These are phyloP conservation scores for Ganoderma leucocontextum DNA, from an alignment of 1,284 basidiomycete genomes.

Conservation along the genomic window DNA sequence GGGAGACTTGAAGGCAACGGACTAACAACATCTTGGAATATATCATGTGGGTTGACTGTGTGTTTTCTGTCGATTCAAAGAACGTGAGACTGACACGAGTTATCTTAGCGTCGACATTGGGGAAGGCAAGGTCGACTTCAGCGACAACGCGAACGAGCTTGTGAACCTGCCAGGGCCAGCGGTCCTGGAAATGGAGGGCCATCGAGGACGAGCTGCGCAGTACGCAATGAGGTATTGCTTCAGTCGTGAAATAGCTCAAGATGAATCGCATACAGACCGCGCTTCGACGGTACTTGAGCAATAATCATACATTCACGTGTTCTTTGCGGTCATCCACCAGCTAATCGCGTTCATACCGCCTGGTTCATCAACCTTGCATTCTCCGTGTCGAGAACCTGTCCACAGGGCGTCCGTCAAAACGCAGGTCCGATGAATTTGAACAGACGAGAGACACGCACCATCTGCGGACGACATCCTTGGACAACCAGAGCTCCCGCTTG, in stretches of 20 bases:
- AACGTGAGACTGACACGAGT: neutral
- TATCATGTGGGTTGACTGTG: conserved; percentile 24
- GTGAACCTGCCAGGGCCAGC: conserved; percentile 35
- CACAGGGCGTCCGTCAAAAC: neutral
- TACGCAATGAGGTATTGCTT: neutral
- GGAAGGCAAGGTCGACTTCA: conserved; percentile 19
- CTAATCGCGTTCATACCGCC: neutral
- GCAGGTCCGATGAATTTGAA: neutral
- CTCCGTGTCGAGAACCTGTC: neutral
- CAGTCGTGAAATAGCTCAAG: too few relatives aligned
- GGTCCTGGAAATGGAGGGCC: conserved; percentile 40
- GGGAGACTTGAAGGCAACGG: conserved; percentile 25
- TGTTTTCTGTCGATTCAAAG: neutral
- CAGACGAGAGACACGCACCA: neutral
- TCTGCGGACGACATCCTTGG: neutral
- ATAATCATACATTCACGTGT: neutral
- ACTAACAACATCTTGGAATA: conserved; percentile 20
- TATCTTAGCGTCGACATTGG: neutral
- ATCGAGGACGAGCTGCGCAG: conserved; percentile 27
- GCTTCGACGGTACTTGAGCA: neutral
- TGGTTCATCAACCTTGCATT: neutral
- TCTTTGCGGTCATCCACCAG: too few relatives aligned
- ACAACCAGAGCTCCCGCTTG: neutral
- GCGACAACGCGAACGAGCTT: conserved; percentile 37
- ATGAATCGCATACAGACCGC: neutral